Conservation (phyloP, 495 filamentous ascomycete genomes). For the Penicillium paxilli region DNA sequence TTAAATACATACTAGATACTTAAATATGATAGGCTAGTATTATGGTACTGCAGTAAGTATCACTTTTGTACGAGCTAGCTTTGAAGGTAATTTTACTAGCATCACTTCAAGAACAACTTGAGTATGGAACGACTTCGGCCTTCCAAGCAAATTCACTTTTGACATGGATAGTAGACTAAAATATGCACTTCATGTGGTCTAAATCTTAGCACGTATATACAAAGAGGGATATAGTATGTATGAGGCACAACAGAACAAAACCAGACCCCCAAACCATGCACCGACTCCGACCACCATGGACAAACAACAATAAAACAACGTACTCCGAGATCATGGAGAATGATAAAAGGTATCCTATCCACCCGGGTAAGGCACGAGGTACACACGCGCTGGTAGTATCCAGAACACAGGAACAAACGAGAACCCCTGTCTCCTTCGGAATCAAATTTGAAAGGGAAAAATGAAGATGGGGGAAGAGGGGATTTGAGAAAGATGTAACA, state of each 20-base stretch:
- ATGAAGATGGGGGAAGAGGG: background rate
- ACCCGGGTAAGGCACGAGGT: constrained; percentile 10
- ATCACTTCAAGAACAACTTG: too few species aligned
- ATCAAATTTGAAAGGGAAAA: background rate
- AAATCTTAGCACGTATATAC: background rate
- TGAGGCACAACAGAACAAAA: background rate
- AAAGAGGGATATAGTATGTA: constrained; percentile 1
- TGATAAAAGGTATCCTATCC: background rate
- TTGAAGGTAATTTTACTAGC: too few species aligned
- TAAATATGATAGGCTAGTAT: too few species aligned
- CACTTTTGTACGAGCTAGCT: too few species aligned
- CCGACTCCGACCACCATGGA: background rate
- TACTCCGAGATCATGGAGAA: background rate
- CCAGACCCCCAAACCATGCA: constrained; percentile 1
- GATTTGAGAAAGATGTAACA: background rate
- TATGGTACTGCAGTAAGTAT: too few species aligned
- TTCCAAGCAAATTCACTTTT: too few species aligned
- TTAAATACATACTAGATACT: background rate
- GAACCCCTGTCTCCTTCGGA: constrained; percentile 3
- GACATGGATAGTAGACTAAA: too few species aligned
- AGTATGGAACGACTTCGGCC: too few species aligned
- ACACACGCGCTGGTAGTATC: constrained; percentile 1
- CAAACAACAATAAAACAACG: background rate
- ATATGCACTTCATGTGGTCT: background rate
- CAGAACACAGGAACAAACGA: constrained; percentile 6